Evolutionary conservation across 352 stramenopile species (phyloP), one percentile per base, ranked within the genome.

Genomic region (Lagenidium giganteum): DNA sequence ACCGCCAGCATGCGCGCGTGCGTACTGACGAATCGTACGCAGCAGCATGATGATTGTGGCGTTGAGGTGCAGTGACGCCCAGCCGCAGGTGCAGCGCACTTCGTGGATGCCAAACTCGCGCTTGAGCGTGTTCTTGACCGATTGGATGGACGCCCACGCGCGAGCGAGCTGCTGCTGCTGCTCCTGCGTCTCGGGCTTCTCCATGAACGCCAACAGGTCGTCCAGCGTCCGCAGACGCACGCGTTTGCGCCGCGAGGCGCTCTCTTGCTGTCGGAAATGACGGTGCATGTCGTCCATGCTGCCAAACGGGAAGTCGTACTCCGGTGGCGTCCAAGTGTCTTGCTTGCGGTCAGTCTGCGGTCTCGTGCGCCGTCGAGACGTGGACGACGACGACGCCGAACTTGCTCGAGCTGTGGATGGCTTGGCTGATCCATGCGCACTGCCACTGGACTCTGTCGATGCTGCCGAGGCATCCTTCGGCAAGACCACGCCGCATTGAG

Each of bases 31-130:
- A 5, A 86, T 53, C 5, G 65, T 82, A 45, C 82, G 68, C 12
- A 78, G 56, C 32, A 86, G 56, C 33, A 71, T 67, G 65, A 86
- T 72, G 11, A 71, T 37, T 12, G 70, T 75, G 38, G 65, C 70
- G 21, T 83, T 83, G 16, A 86, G 43, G n/a, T 76, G 70, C 32
- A 83, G 44, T 0, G 73, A 68, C 16, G 70, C 68, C 73, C 73
- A 86, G 8, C 66, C 70, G 18, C 73, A 86, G 36, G 67, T 80
- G 22, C 59, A 69, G 16, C 52, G 9, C 17, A 86, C 43, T 26
- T 83, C 63, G 2, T 56, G 37, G 21, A 86, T 37, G 0, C 63
- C 63, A 26, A 83, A 71, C 49, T 86, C 73, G 16, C 73, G 70
- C 36, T 61, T 48, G 14, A 86, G 41, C 8, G 65, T 79, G 16